Base-by-base conservation (phyloP, 2,329 filamentous ascomycete genomes). In the Hymenoscyphus occultus region DNA sequence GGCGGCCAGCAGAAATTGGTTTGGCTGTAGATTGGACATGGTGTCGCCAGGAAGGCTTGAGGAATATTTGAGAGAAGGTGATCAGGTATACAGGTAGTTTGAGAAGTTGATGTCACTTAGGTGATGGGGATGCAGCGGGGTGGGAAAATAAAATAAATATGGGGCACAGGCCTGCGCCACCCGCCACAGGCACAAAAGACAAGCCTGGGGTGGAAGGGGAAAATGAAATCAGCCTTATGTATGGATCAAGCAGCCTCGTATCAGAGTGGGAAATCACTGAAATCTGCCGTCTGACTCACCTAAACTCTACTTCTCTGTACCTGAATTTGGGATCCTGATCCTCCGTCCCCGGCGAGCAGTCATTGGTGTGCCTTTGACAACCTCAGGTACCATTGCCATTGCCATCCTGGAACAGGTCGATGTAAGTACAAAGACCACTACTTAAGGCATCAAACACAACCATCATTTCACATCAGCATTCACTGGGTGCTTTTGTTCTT, bases 1-100 rank as follows among this genome's bases (percentile, higher is more conserved):
- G 66, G 94, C 91, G 51, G 93, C 94, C 59, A 93, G 83, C 64
- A 92, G 82, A 75, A 89, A 92, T 1, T 84, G 84, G 72, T 92
- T 93, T n/a, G 67, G 59, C 32, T 68, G 69, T 35, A 61, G n/a
- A 14, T 64, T 48, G 31, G 67, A 45, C 68, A 70, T 71, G n/a
- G 39, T 60, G 22, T 35, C 19, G 7, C 9, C 13, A 32, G 10
- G 39, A 16, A 16, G 35, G 39, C 10, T 60, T 59, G 48, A 12
- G 22, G 9, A 51, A 45, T 40, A 9, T n/a, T 45, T 13, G 7
- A 10, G 40, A 31, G 39, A 9, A 9, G 16, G 35, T 4, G 35
- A 35, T 7, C 5, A 35, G 35, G 35, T 10, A 35, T 35, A 35
- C 35, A 35, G 35, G 9, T 35, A 35, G 9, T 35, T 35, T 35